phyloP scores from a whole-genome alignment of 164 flowering plant species.

The Vitis cinerea region DNA sequence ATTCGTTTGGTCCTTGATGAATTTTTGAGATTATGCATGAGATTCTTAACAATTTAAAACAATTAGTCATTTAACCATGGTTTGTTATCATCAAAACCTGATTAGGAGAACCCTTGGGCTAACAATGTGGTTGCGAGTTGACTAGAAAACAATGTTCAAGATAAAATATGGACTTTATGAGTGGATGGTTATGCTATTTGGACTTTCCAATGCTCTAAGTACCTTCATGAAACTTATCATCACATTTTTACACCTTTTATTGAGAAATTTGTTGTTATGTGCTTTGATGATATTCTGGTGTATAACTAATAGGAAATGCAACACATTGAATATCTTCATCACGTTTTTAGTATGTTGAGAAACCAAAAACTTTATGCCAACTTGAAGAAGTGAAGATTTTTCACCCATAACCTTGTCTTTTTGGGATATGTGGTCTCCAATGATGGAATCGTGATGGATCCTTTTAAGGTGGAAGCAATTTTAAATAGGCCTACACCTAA shows the following conservation, averaged over 20 bases:
- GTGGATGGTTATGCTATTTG: conserved; percentile 4
- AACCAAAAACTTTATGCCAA: conserved; percentile 3
- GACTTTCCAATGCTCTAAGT: neutral
- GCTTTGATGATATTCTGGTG: conserved; percentile 12
- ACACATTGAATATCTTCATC: neutral
- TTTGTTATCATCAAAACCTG: too few relatives aligned
- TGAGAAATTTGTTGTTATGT: conserved; percentile 5
- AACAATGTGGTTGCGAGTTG: conserved; percentile 3
- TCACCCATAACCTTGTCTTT: neutral
- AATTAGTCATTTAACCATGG: too few relatives aligned
- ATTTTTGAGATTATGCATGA: too few relatives aligned
- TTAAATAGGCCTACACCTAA: too few relatives aligned
- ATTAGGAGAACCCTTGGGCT: too few relatives aligned
- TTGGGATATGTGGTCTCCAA: too few relatives aligned
- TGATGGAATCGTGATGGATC: too few relatives aligned
- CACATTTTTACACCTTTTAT: neutral
- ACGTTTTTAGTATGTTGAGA: neutral
- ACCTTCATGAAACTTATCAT: neutral
- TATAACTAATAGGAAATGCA: neutral
- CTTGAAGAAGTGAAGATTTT: conserved; percentile 9
- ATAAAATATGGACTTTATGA: conserved; percentile 5
- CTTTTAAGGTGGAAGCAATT: too few relatives aligned
- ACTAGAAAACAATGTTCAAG: conserved; percentile 6
- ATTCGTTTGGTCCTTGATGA: too few relatives aligned
- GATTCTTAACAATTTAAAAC: too few relatives aligned